These are phyloP conservation scores for Zygosaccharomyces siamensis DNA, from an alignment of 805 yeast genomes.

Conservation along the genomic window DNA sequence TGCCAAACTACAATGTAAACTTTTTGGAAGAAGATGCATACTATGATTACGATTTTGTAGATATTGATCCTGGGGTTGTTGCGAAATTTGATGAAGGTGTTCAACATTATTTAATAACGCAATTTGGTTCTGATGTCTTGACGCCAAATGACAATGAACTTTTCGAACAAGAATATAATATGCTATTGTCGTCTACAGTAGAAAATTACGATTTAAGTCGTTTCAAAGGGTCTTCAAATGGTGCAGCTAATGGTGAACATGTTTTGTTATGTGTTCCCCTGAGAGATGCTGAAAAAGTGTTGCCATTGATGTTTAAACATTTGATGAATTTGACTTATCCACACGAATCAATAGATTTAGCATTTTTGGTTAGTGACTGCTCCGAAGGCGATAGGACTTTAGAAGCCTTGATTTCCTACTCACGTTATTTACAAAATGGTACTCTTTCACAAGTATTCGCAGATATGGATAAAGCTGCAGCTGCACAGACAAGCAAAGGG, in stretches of 20 bases:
- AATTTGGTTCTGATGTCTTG: constrained; percentile 33
- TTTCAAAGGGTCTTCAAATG: constrained; percentile 50
- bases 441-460: constrained; percentile 44
- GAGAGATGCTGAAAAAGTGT: constrained; percentile 69
- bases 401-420: constrained; percentile 58
- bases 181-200: constrained; percentile 43
- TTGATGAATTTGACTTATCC: constrained; percentile 83
- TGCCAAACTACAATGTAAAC: constrained; percentile 13
- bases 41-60: constrained; percentile 34
- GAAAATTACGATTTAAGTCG: constrained; percentile 59
- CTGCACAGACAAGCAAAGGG: constrained; percentile 41
- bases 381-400: constrained; percentile 61
- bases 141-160: constrained; percentile 30
- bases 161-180: constrained; percentile 35
- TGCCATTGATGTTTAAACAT: constrained; percentile 80
- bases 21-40: constrained; percentile 30
- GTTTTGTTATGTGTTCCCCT: constrained; percentile 70
- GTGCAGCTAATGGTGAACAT: constrained; percentile 51
- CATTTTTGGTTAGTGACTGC: constrained; percentile 77
- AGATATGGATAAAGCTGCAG: constrained; percentile 39
- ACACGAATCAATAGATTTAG: constrained; percentile 72
- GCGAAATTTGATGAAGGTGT: constrained; percentile 39
- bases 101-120: constrained; percentile 35
- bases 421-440: constrained; percentile 67
- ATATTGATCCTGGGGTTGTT: constrained; percentile 33